Evolutionary conservation across 345 rosid species (phyloP).

Genomic region (Citrus trifoliata): DNA sequence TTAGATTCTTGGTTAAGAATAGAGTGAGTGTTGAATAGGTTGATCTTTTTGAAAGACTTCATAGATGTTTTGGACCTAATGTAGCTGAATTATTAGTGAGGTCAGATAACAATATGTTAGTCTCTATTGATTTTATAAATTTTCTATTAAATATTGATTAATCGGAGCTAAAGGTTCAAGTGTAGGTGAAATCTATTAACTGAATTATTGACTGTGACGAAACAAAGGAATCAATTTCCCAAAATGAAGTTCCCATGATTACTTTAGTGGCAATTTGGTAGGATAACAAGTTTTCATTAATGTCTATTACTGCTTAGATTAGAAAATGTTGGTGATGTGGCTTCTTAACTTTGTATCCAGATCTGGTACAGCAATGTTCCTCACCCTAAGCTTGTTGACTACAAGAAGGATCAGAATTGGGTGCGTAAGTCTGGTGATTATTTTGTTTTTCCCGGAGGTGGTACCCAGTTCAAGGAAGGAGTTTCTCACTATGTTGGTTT

Average conservation of each 20-base stretch:
- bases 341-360: slow-evolving; percentile 30
- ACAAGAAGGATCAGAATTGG: slow-evolving; percentile 96
- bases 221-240: not conserved
- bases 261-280: not conserved
- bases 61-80: not conserved
- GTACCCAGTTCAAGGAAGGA: slow-evolving; percentile 89
- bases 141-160: not conserved
- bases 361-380: slow-evolving; percentile 88
- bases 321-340: not conserved
- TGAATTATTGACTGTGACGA: not conserved
- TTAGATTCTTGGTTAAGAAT: not conserved
- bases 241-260: not conserved
- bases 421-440: slow-evolving; percentile 62
- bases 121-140: not conserved
- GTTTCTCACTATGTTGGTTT: slow-evolving; percentile 63
- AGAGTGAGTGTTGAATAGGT: not conserved
- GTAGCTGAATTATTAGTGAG: not conserved
- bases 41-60: not conserved
- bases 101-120: not conserved
- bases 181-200: not conserved
- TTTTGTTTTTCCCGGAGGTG: slow-evolving; percentile 89
- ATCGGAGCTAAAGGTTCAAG: not conserved
- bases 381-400: slow-evolving; percentile 90
- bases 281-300: not conserved
- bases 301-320: not conserved